phyloP scores from a whole-genome alignment of 2,329 filamentous ascomycete species.

The Aspergillus calidoustus region DNA sequence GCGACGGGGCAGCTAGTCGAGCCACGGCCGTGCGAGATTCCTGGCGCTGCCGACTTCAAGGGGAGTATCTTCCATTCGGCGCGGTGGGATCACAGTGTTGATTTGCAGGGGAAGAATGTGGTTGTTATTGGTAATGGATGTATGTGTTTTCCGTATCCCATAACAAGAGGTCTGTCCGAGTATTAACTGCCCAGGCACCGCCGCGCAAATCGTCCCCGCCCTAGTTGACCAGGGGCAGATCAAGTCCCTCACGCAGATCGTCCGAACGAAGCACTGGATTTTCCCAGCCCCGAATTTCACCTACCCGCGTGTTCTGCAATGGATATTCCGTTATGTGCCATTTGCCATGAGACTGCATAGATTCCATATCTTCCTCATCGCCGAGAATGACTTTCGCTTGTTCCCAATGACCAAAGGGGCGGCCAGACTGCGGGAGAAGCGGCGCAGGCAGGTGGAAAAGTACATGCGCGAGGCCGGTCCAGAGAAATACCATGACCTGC shows the following conservation, averaged over 20 bases:
- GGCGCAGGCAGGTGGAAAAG: conserved; percentile 42
- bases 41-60: conserved; percentile 27
- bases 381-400: conserved; percentile 28
- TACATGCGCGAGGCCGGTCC: conserved; percentile 30
- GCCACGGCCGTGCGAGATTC: conserved; percentile 50
- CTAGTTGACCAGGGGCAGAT: conserved; percentile 43
- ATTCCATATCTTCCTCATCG: conserved; percentile 41
- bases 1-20: conserved; percentile 50
- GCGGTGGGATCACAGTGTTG: conserved; percentile 30
- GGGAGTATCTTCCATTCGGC: conserved; percentile 35
- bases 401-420: conserved; percentile 53
- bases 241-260: conserved; percentile 60
- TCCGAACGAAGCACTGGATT: conserved; percentile 62
- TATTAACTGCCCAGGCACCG: conserved; percentile 24
- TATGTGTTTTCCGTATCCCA: conserved; percentile 10
- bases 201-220: conserved; percentile 32
- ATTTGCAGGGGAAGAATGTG: conserved; percentile 32
- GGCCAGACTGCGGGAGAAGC: conserved; percentile 39
- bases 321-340: conserved; percentile 51
- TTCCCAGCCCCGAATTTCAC: conserved; percentile 48
- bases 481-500: conserved; percentile 17
- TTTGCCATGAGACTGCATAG: conserved; percentile 49
- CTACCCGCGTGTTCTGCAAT: conserved; percentile 54
- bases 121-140: conserved; percentile 42
- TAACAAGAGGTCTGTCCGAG: too few relatives aligned